A percentile compares a stretch with the other conserved stretches of the same genome.
phyloP scores from a whole-genome alignment of 768 basidiomycete species.

The Mrakia gelida region DNA sequence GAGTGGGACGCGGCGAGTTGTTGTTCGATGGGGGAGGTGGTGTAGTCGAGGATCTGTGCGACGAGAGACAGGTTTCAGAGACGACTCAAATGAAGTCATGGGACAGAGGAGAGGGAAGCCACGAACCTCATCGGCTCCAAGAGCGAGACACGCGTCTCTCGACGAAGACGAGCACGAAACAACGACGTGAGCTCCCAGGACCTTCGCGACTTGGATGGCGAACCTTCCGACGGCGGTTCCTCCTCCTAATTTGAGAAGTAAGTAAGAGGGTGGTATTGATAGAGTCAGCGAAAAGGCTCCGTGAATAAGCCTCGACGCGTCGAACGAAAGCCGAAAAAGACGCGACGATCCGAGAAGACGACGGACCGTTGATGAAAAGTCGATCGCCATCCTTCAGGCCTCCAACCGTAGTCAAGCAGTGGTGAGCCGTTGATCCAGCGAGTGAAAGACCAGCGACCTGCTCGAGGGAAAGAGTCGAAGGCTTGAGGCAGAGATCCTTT shows the following conservation, averaged over 20 bases:
- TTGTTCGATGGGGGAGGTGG: background rate
- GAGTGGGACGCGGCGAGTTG: constrained; percentile 13
- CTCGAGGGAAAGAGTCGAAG: background rate
- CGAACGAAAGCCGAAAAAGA: background rate
- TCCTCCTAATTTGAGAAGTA: constrained; percentile 19
- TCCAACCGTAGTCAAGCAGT: background rate
- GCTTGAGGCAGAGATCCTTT: constrained; percentile 15
- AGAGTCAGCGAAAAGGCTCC: no score
- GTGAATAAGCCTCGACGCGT: background rate
- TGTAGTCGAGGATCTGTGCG: constrained; percentile 26
- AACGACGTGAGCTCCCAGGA: constrained; percentile 23
- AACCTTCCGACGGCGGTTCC: constrained; percentile 20
- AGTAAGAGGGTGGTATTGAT: background rate
- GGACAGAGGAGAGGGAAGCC: background rate
- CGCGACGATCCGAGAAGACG: background rate
- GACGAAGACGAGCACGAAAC: constrained; percentile 15
- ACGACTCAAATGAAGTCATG: no score
- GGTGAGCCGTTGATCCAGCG: constrained; percentile 22
- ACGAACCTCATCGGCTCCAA: constrained; percentile 27
- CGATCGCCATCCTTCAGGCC: constrained; percentile 10
- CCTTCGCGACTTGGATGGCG: constrained; percentile 25
- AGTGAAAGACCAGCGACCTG: constrained; percentile 21
- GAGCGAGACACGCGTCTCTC: background rate
- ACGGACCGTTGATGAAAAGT: constrained; percentile 28
- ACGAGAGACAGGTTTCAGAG: background rate